Base-by-base conservation (phyloP, 2,329 filamentous ascomycete species). In the Xylariaceae sp. region DNA sequence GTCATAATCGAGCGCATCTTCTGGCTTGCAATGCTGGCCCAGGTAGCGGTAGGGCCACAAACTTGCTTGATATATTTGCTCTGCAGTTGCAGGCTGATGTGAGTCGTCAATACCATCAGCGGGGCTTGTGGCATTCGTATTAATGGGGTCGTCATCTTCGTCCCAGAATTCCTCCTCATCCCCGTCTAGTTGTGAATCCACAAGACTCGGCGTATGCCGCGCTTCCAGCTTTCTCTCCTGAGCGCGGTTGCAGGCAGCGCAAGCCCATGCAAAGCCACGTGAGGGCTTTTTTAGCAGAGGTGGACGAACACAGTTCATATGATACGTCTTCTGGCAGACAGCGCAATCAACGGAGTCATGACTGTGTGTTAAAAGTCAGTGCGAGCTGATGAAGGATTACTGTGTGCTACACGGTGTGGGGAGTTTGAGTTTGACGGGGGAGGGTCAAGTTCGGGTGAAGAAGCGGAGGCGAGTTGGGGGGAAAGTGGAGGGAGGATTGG, bases 21-120 rank as follows among this genome's bases (percentile, higher is more conserved):
- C 91, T 1, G 94, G 88, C 62, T 91, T 88, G 72, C 91, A 96
- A 72, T 99, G 94, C 62, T 96, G 91, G 39, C 94, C 94, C 5
- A 99, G 76, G 70, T 99, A 99, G 57, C 94, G 84, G 75, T 94
- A 97, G 2, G 91, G 91, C 94, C 94, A 99, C 66, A 96, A 82
- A 65, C 90, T 94, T 34, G 92, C 91, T 63, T 96, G 88, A 55
- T 94, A 89, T 55, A 92, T 87, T 69, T 97, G 92, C 67, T 95
- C 91, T 54, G 87, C 83, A 0, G 91, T 96, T 47, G 76, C 83
- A 50, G 78, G 74, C 47, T 79, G 78, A 53, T 83, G 78, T 2
- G 71, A 67, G 35, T 76, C 72, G 19, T 83, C 80, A 55, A 84
- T 80, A 41, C 81, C 77, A 44, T 83, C 80, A 6, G 79, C 78